A percentile compares a stretch with the other conserved stretches of the same genome.
Evolutionary conservation across 495 filamentous ascomycete species (phyloP).

Genomic region (Annulohypoxylon stygium): DNA sequence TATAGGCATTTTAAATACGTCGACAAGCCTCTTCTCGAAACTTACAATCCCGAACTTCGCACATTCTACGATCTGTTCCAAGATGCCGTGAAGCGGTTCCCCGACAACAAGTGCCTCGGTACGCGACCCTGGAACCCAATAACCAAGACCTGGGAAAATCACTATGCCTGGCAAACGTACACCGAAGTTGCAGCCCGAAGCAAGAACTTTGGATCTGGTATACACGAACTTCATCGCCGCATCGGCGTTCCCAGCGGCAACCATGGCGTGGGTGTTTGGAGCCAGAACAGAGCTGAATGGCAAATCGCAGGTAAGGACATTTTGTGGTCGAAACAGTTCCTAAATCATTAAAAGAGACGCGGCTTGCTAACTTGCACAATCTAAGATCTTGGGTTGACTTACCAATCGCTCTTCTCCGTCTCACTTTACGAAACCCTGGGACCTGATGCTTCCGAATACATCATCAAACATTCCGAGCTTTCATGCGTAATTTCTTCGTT

Average conservation of each 20-base stretch:
- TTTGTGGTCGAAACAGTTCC: neutral
- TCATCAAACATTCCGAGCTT: slow-evolving; percentile 89
- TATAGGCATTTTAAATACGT: slow-evolving; percentile 87
- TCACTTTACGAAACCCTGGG: slow-evolving; percentile 98
- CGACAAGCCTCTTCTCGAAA: slow-evolving; percentile 77
- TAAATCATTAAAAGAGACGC: neutral
- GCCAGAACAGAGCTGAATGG: slow-evolving; percentile 97
- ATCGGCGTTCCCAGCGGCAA: slow-evolving; percentile 74
- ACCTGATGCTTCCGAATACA: slow-evolving; percentile 90
- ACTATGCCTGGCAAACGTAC: slow-evolving; percentile 89
- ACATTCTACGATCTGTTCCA: slow-evolving; percentile 90
- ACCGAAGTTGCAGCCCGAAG: slow-evolving; percentile 81
- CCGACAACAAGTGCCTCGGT: slow-evolving; percentile 79
- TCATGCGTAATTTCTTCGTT: slow-evolving; percentile 82
- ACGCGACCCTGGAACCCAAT: slow-evolving; percentile 81
- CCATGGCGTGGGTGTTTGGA: slow-evolving; percentile 93
- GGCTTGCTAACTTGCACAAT: slow-evolving; percentile 26
- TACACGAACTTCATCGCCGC: slow-evolving; percentile 83
- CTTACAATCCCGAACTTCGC: slow-evolving; percentile 76
- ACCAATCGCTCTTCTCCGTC: slow-evolving; percentile 89
- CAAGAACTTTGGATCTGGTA: slow-evolving; percentile 85
- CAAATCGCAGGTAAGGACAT: slow-evolving; percentile 81
- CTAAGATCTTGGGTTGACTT: slow-evolving; percentile 90
- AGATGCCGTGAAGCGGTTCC: slow-evolving; percentile 66
- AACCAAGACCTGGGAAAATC: slow-evolving; percentile 78